Evolutionary conservation across 176 grass and related monocot genomes (phyloP).

Genomic region (Lolium multiflorum): DNA sequence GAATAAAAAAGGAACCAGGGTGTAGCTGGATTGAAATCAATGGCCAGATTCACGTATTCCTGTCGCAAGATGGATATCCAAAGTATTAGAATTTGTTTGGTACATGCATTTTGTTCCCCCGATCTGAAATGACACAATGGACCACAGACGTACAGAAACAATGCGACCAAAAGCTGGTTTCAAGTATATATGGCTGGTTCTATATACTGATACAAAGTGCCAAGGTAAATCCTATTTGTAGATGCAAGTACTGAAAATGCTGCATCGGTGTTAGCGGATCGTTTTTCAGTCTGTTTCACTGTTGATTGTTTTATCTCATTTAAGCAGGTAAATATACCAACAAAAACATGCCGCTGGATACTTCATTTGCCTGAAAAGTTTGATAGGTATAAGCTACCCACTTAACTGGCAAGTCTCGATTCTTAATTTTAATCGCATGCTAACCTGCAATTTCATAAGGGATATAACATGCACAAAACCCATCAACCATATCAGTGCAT

Average conservation of each 20-base stretch:
- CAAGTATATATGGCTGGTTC: slow-evolving; percentile 17
- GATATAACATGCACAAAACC: background rate
- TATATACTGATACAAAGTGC: background rate
- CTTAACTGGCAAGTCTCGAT: background rate
- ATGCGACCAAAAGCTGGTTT: background rate
- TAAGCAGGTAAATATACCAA: slow-evolving; percentile 11
- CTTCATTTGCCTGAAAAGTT: slow-evolving; percentile 35
- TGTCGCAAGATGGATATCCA: slow-evolving; percentile 47
- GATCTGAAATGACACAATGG: slow-evolving; percentile 7
- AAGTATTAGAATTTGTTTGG: slow-evolving; percentile 19
- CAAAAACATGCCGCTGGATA: background rate
- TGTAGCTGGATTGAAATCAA: slow-evolving; percentile 57
- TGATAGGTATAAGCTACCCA: background rate
- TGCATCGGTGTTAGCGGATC: background rate
- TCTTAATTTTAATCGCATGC: slow-evolving; percentile 13
- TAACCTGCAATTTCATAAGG: slow-evolving; percentile 26
- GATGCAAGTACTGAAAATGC: background rate
- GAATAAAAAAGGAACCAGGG: slow-evolving; percentile 54
- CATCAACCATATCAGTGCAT: slow-evolving; percentile 9
- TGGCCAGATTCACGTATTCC: slow-evolving; percentile 44
- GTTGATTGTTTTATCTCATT: slow-evolving; percentile 34
- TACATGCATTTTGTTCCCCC: background rate
- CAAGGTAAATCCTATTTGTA: slow-evolving; percentile 24
- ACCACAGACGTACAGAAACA: background rate
- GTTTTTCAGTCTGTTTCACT: background rate